These are phyloP conservation scores for Bertia moriformis DNA, from an alignment of 2,329 filamentous ascomycete genomes.

Conservation along the genomic window DNA sequence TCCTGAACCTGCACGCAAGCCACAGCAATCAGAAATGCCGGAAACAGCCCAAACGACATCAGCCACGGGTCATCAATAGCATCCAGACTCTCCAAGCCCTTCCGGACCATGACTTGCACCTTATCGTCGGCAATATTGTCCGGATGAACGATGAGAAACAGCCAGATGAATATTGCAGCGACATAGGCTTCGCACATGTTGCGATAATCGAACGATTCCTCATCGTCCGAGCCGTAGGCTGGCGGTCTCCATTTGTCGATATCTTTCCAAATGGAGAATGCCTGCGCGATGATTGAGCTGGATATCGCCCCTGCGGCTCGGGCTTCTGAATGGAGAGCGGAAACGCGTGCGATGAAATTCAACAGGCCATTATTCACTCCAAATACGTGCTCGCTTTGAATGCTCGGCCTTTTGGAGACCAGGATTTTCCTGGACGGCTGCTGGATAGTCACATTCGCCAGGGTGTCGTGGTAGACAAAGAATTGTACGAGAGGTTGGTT, in stretches of 20 bases:
- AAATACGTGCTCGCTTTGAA: background rate
- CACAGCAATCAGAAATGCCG: background rate
- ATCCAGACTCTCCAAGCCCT: background rate
- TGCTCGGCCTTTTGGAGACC: too few species aligned
- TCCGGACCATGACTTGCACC: background rate
- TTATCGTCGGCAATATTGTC: background rate
- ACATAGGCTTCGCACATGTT: background rate
- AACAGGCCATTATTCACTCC: background rate
- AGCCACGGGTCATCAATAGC: background rate
- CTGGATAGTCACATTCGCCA: background rate
- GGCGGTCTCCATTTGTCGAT: background rate
- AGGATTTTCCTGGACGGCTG: too few species aligned
- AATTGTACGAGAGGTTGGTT: background rate
- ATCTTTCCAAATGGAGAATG: background rate
- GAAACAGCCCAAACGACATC: background rate
- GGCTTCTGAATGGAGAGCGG: too few species aligned
- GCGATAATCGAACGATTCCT: too few species aligned
- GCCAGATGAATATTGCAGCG: background rate
- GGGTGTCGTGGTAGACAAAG: background rate
- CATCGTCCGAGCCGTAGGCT: background rate
- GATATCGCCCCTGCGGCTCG: too few species aligned
- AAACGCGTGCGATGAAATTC: background rate
- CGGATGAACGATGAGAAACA: background rate
- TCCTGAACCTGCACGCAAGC: background rate
- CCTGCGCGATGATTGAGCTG: background rate